Evolutionary conservation across 176 grass and related monocot genomes (phyloP).

Genomic region (Canna indica): DNA sequence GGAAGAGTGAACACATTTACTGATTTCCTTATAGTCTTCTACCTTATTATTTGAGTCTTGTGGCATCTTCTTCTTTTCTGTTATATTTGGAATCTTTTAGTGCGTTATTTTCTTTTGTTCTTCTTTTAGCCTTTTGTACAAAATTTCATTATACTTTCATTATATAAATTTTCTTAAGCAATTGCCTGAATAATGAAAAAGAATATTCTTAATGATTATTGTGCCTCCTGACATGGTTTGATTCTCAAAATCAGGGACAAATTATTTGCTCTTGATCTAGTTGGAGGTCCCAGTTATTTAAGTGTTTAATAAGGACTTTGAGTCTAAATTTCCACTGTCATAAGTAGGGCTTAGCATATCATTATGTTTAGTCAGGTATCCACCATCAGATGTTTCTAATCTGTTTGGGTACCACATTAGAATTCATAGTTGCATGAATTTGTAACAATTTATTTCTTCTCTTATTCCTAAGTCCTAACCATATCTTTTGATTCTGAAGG

Average conservation of each 20-base stretch:
- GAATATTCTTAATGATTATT: not conserved
- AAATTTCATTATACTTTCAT: too few relatives aligned
- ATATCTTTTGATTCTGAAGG: constrained; percentile 36
- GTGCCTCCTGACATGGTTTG: not conserved
- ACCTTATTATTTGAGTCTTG: too few relatives aligned
- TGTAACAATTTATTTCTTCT: not conserved
- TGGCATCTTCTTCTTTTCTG: too few relatives aligned
- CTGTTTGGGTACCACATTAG: too few relatives aligned
- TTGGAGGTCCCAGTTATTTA: too few relatives aligned
- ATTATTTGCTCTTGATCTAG: not conserved
- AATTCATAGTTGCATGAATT: not conserved
- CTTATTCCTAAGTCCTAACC: constrained; percentile 16
- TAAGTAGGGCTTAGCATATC: not conserved
- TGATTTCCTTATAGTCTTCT: too few relatives aligned
- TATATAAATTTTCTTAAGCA: too few relatives aligned
- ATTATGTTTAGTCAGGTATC: not conserved
- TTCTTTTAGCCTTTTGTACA: too few relatives aligned
- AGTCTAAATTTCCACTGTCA: not conserved
- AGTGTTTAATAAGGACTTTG: not conserved
- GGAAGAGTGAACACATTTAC: too few relatives aligned
- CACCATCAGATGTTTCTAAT: not conserved
- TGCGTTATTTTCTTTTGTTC: too few relatives aligned
- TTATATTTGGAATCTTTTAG: too few relatives aligned
- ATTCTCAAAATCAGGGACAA: not conserved
- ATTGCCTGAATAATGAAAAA: too few relatives aligned